Base-by-base conservation (phyloP, 495 filamentous ascomycete species). In the Monascus purpureus region DNA sequence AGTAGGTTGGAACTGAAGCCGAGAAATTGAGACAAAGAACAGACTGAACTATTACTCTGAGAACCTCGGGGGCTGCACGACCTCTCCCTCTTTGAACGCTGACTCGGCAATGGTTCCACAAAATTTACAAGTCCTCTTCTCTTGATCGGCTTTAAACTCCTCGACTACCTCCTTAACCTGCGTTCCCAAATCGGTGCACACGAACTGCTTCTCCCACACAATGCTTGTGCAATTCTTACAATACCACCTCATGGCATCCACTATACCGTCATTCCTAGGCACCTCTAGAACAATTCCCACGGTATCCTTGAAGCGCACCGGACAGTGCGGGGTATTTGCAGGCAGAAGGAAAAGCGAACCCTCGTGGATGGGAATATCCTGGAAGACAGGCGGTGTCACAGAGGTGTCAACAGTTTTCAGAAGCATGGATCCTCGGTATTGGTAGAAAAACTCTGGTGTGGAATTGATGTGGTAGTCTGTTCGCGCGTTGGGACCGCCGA, bases 381-480 rank as follows among this genome's bases (percentile, higher is more conserved):
- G 67, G 57, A 93, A 93, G 1, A 48, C 44, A 8, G 58, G 52
- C 9, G 61, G 57, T 16, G 62, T 63, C 7, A 61, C 68, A 33
- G 75, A 50, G 3, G 53, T 53, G 34, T 79, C 73, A 19, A 96
- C 85, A 2, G 90, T 82, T 47, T 92, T 93, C 30, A 97, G 75
- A 13, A 95, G 64, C 90, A 97, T 94, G 16, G 72, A 72, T 29
- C 90, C 90, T 36, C 74, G 72, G 65, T 94, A 81, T 52, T 95
- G 88, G 67, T 92, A 97, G 70, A 96, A 97, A 73, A 85, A 96
- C 48, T 97, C 90, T 5, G 90, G 75, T 0, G 90, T 97, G 31
- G 75, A 63, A 63, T 97, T 97, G 65, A 97, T 93, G 67, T 96
- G 90, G 64, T 93, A 97, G 67, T 96, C 92, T 31, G 86, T 93